Conservation (phyloP, 306 rosid species). For the Calophaca sinica region DNA sequence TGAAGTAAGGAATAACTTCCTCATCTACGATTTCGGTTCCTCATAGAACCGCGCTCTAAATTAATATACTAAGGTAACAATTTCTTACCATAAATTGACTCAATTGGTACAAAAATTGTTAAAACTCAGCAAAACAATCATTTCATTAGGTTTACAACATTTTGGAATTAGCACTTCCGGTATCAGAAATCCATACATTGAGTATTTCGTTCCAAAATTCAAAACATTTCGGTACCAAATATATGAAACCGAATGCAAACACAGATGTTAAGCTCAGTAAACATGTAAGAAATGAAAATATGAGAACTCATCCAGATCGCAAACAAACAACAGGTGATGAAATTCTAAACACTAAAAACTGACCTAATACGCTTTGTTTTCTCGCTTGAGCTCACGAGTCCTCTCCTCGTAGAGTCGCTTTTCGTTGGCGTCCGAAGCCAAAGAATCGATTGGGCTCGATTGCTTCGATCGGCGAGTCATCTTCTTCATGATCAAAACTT, state of each 20-base stretch:
- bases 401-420: slow-evolving; percentile 51
- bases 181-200: background rate
- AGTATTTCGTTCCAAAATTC: background rate
- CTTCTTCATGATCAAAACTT: slow-evolving; percentile 72
- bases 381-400: slow-evolving; percentile 63
- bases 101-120: no score
- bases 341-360: background rate
- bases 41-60: background rate
- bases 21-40: background rate
- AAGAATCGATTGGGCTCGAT: slow-evolving; percentile 51
- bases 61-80: background rate
- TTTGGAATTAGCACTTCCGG: background rate
- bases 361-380: slow-evolving; percentile 76
- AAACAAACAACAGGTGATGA: background rate
- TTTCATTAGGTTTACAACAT: background rate
- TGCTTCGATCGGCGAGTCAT: slow-evolving; percentile 73
- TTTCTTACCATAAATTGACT: background rate
- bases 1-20: slow-evolving; percentile 43
- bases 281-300: background rate
- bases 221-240: background rate
- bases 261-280: background rate
- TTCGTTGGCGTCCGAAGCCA: slow-evolving; percentile 47
- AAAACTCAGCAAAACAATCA: background rate
- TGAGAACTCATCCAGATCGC: background rate
- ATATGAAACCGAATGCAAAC: background rate